Percentiles rank a stretch among this genome's conserved stretches.
phyloP scores from a whole-genome alignment of 495 filamentous ascomycete species.

The Chaetomium fimeti region DNA sequence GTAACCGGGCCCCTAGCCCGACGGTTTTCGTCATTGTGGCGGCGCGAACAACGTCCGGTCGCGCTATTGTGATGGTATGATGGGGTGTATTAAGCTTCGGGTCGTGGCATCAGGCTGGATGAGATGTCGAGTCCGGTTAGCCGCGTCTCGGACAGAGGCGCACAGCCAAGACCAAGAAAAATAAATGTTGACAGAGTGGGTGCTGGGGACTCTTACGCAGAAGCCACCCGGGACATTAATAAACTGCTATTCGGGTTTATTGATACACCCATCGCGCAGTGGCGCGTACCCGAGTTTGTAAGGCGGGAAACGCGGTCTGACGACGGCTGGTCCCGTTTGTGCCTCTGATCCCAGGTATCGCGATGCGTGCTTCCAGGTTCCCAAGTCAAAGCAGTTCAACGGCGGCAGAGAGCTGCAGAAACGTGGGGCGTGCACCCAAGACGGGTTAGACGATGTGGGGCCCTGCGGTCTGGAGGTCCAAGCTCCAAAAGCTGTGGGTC shows the following conservation, averaged over 20 bases:
- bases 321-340: not conserved
- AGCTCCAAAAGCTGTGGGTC: conserved; percentile 13
- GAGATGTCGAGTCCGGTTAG: not conserved
- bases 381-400: not conserved
- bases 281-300: conserved; percentile 23
- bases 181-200: not conserved
- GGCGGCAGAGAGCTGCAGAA: conserved; percentile 8
- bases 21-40: conserved; percentile 41
- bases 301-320: not conserved
- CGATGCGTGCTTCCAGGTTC: not conserved
- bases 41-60: not conserved
- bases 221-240: conserved; percentile 25
- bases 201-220: conserved; percentile 22
- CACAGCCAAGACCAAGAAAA: too few species aligned
- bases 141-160: not conserved
- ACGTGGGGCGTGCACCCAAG: conserved; percentile 4
- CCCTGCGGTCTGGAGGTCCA: not conserved
- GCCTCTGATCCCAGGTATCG: not conserved
- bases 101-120: not conserved
- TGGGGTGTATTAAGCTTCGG: conserved; percentile 3
- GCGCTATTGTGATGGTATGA: not conserved
- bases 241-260: conserved; percentile 12
- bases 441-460: conserved; percentile 9
- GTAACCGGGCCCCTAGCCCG: conserved; percentile 59
- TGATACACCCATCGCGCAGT: conserved; percentile 37